Evolutionary conservation across 768 basidiomycete species (phyloP), one percentile per base, ranked within the genome.

Genomic region (Ephemerocybe angulata): DNA sequence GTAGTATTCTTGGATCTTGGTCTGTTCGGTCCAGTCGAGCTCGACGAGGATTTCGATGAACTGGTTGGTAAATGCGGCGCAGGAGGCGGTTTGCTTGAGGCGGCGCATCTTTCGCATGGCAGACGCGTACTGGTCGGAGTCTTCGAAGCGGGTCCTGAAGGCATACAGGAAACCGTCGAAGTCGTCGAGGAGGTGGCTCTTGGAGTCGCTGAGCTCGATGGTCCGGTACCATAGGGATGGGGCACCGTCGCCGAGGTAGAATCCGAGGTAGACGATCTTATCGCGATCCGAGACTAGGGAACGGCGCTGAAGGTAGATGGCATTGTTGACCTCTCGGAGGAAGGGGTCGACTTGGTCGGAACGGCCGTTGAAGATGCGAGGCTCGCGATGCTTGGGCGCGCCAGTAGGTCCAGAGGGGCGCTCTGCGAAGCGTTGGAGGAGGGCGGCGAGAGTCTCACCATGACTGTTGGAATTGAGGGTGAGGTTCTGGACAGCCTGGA

Each of bases 171-270:
- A 65, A 1, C 37, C 38, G 21, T 41, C 55, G 57, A 62, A 72
- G 52, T 67, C 48, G 4, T 60, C 33, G 10, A 70, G 61, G 27
- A 70, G 56, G 12, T 47, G 11, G 11, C 48, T 28, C 4, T 58
- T 49, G n/a, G 52, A 28, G 3, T 35, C 42, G 41, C 21, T 7
- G 10, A 42, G 10, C 50, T 62, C 54, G 15, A 70, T 46, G 7
- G 61, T 57, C 15, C 58, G 52, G 50, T 64, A 71, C 71, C 71
- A 72, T n/a, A 59, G 54, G 15, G 61, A 56, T 12, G 68, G 67
- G 11, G 61, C 53, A 1, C 64, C 65, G 43, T 65, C 63, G 13
- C 55, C 59, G 42, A 71, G 52, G 44, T 65, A 68, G 19, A 61
- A 54, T 8, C 56, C 55, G 27, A 70, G 55, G 44, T 61, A 70